Evolutionary conservation across 257 asterid genomes (phyloP).

Genomic region (Solanum stenotomum): DNA sequence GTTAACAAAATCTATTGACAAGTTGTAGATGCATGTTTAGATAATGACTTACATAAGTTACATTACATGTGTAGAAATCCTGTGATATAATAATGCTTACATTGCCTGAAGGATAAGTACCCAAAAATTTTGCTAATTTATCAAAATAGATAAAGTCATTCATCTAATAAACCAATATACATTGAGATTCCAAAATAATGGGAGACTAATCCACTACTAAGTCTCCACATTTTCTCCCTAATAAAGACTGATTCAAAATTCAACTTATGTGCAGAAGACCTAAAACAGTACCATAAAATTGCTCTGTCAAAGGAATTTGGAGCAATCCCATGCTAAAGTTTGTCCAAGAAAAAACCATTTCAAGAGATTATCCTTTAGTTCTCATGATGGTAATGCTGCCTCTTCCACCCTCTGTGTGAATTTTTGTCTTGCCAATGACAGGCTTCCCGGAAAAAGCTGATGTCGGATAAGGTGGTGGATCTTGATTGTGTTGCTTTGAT

Average conservation of each 20-base stretch:
- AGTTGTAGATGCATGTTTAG: background rate
- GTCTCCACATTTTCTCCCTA: background rate
- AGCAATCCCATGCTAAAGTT: background rate
- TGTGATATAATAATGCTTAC: background rate
- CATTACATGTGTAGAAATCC: background rate
- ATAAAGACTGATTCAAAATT: background rate
- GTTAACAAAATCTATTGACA: background rate
- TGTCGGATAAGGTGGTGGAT: constrained; percentile 17
- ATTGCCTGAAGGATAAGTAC: background rate
- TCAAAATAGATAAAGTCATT: background rate
- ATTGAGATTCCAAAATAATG: background rate
- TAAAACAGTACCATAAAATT: background rate
- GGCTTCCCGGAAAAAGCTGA: constrained; percentile 35
- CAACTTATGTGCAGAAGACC: background rate
- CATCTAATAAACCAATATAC: background rate
- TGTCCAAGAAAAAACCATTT: background rate
- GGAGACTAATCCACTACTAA: background rate
- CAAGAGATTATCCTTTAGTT: constrained; percentile 18
- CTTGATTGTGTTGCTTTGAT: background rate
- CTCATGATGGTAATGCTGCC: constrained; percentile 32
- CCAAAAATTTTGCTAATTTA: background rate
- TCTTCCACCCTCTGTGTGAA: constrained; percentile 22
- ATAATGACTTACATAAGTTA: background rate
- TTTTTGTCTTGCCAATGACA: constrained; percentile 19
- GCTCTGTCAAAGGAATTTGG: background rate